Base-by-base conservation (phyloP, 192 early-diverging fungal genomes). In the Coemansia sp. region DNA sequence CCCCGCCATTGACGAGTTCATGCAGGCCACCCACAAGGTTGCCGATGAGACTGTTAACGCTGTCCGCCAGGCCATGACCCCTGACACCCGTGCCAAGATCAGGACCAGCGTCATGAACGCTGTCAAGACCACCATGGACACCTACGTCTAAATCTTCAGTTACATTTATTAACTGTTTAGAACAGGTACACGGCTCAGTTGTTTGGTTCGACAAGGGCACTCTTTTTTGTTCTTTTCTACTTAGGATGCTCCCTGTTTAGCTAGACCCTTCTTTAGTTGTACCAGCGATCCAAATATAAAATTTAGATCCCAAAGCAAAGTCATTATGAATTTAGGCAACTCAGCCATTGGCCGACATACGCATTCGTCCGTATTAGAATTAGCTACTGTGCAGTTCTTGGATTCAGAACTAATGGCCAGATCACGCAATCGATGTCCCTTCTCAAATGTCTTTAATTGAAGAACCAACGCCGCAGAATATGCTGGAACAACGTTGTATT, bases 121-220 rank as follows among this genome's bases (percentile, higher is more conserved):
- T 31, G 81, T 78, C 81, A 83, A 83, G 81, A 83, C 81, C 68
- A 83, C 81, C 72, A 68, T 78, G 63, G 81, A 83, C 81, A 74
- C 61, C 76, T 72, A 75, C 68, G 70, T 75, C 73, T 83, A 78
- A 73, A n/a, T 23, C 12, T 23, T 31, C 55, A 57, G 55, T 32
- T 61, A 36, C 32, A 2, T 17, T 39, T 39, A 38, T 36, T 38
- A 38, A 38, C 36, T 61, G 34, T 11, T 39, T 36, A 61, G 59
- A 61, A 61, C 14, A 17, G 55, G 55, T 57, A 31, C 55, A 57
- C 55, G 15, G 14, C 29, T 57, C 14, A 15, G 6, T 6, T 57
- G 29, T 17, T 57, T 57, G 12, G 55, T 32, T 32, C 14, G 31
- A 48, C 31, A 31, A 34, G 27, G n/a, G 55, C 14, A 19, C 5